Conservation (phyloP, 2,329 filamentous ascomycete species). For the Cordyceps farinosa region DNA sequence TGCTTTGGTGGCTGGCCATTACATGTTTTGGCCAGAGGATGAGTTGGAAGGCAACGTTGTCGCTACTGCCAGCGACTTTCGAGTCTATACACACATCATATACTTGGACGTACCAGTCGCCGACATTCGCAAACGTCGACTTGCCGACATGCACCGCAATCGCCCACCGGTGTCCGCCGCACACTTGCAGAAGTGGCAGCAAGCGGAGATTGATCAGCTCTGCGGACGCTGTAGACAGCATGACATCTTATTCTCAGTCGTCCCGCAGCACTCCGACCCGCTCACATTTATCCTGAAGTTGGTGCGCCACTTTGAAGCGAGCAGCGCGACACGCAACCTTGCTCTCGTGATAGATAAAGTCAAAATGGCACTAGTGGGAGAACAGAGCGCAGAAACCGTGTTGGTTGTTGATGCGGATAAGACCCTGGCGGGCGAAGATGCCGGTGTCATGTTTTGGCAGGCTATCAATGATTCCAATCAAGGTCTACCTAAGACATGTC, state of each 20-base stretch:
- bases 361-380: slow-evolving; percentile 30
- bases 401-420: slow-evolving; percentile 57
- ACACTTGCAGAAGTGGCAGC: slow-evolving; percentile 47
- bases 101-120: slow-evolving; percentile 46
- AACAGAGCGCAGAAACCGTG: slow-evolving; percentile 37
- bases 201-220: slow-evolving; percentile 41
- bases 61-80: slow-evolving; percentile 43
- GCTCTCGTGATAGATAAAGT: slow-evolving; percentile 28
- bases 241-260: slow-evolving; percentile 43
- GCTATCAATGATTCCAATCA: slow-evolving; percentile 12
- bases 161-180: slow-evolving; percentile 32
- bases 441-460: slow-evolving; percentile 49
- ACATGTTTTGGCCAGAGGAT: slow-evolving; percentile 49
- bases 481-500: slow-evolving; percentile 12
- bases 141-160: slow-evolving; percentile 33
- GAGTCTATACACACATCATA: slow-evolving; percentile 54
- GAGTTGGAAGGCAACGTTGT: slow-evolving; percentile 30
- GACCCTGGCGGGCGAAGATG: slow-evolving; percentile 51
- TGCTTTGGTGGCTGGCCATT: slow-evolving; percentile 53
- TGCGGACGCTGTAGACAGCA: slow-evolving; percentile 41
- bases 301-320: slow-evolving; percentile 19
- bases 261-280: slow-evolving; percentile 28
- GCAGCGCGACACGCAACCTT: slow-evolving; percentile 36
- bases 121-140: slow-evolving; percentile 35
- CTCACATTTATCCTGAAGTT: slow-evolving; percentile 8